Conservation (phyloP, 23 red algal species). For the Gracilaria vermiculophylla region DNA sequence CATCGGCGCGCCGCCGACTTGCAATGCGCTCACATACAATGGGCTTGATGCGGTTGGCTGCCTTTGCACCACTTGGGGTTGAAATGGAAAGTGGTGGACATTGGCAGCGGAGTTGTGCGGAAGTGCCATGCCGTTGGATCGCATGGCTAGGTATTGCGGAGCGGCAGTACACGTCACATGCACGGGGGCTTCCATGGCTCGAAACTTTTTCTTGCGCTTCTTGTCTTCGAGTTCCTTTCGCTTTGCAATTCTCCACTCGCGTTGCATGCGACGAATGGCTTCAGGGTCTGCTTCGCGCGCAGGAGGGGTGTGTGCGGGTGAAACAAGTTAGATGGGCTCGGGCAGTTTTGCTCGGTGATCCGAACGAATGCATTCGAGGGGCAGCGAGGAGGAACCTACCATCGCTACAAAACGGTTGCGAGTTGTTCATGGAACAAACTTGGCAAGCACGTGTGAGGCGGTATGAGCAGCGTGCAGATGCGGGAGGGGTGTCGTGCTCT, state of each 20-base stretch:
- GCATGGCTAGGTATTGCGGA: not conserved
- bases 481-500: too few species aligned
- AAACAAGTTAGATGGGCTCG: not conserved
- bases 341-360: not conserved
- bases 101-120: not conserved
- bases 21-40: not conserved
- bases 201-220: slow-evolving; percentile 30
- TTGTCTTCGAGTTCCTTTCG: slow-evolving; percentile 56
- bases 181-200: not conserved
- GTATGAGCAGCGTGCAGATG: too few species aligned
- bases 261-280: slow-evolving; percentile 44
- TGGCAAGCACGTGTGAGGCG: too few species aligned
- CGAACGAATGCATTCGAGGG: not conserved
- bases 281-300: slow-evolving; percentile 19
- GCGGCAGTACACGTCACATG: not conserved
- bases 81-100: not conserved
- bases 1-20: not conserved
- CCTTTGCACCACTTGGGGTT: not conserved
- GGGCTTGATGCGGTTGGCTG: not conserved
- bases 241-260: slow-evolving; percentile 60
- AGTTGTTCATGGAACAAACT: slow-evolving; percentile 12
- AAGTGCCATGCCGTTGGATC: not conserved
- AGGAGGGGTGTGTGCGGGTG: not conserved
- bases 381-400: not conserved
- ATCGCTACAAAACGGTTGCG: slow-evolving; percentile 5